These are phyloP conservation scores for Apiospora kogelbergensis DNA, from an alignment of 2,329 filamentous ascomycete species.

Conservation along the genomic window DNA sequence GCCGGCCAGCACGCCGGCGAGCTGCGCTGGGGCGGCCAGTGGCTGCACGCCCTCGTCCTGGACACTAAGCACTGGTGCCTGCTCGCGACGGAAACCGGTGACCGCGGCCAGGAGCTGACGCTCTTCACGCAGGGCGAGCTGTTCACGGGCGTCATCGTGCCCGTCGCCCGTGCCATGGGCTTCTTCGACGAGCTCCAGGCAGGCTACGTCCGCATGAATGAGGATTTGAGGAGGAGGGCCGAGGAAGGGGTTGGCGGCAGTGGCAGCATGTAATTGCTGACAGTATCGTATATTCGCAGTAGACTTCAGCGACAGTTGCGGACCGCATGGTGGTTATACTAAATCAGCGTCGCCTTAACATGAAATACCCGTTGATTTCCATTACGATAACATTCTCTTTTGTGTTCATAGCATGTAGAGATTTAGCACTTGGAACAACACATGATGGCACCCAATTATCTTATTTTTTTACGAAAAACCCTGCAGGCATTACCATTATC, in stretches of 20 bases:
- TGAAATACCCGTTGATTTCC: too few relatives aligned
- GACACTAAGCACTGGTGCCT: background rate
- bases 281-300: too few relatives aligned
- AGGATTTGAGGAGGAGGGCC: background rate
- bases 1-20: background rate
- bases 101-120: background rate
- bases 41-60: background rate
- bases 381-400: too few relatives aligned
- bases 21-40: background rate
- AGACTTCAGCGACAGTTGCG: too few relatives aligned
- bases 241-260: background rate
- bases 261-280: background rate
- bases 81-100: background rate
- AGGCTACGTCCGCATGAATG: background rate
- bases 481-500: too few relatives aligned
- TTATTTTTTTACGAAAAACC: too few relatives aligned
- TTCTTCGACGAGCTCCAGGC: background rate
- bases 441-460: too few relatives aligned
- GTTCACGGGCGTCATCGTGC: background rate
- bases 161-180: background rate
- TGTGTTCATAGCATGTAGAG: too few relatives aligned
- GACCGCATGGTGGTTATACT: too few relatives aligned
- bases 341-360: too few relatives aligned
- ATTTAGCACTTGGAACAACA: too few relatives aligned
- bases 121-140: background rate